Conservation (phyloP, 73 alveolate species). For the Symbiodinium pilosum region DNA sequence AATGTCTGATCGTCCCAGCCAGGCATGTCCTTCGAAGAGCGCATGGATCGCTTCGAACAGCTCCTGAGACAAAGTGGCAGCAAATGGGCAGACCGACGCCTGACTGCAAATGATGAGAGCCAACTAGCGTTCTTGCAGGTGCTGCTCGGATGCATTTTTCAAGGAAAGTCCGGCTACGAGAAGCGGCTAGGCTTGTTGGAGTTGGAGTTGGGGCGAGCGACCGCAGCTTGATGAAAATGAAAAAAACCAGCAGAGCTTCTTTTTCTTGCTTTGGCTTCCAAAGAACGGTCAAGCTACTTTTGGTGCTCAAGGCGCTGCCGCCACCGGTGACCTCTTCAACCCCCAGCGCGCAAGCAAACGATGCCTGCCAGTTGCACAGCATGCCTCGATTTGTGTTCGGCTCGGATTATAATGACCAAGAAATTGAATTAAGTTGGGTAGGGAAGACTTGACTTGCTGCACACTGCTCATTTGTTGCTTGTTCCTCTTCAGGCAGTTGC, state of each 20-base stretch:
- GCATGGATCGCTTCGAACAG: not conserved
- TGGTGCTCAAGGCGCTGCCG: not conserved
- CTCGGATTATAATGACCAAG: no score
- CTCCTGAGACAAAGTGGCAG: not conserved
- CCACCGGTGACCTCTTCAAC: not conserved
- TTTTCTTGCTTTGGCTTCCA: no score
- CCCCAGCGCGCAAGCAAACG: not conserved
- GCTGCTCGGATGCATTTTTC: no score
- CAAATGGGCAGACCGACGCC: not conserved
- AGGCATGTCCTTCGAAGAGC: not conserved
- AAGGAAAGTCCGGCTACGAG: conserved; percentile 6
- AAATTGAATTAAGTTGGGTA: no score
- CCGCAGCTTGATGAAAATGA: not conserved
- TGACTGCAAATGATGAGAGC: no score
- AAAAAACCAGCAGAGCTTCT: no score
- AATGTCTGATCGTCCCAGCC: no score
- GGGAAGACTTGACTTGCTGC: no score
- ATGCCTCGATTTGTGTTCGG: not conserved
- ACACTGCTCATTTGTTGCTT: no score
- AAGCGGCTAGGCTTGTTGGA: not conserved
- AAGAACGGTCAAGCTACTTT: no score
- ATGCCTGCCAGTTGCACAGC: not conserved
- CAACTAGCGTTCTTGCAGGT: no score
- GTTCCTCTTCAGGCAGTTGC: no score
- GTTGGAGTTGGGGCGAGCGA: not conserved